These are phyloP conservation scores for Rhynchosporium graminicola DNA, from an alignment of 2,329 filamentous ascomycete genomes.

Conservation along the genomic window DNA sequence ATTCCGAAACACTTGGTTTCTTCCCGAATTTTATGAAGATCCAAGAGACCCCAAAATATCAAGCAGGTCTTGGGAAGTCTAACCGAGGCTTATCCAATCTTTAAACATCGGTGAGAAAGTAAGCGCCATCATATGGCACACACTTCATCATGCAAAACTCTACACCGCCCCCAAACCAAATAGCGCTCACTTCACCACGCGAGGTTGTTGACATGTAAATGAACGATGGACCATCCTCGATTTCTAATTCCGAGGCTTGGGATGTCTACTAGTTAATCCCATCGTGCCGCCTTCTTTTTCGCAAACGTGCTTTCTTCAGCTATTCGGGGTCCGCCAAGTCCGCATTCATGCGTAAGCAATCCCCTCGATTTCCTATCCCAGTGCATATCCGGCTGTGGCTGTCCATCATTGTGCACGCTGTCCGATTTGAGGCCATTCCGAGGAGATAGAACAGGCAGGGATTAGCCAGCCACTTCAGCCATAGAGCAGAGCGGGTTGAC, in stretches of 20 bases:
- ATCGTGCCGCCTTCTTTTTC: neutral
- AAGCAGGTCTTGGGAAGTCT: slow-evolving; percentile 4
- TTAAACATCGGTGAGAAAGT: neutral
- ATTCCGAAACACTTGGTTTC: no score
- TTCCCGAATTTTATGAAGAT: no score
- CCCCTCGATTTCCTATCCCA: neutral
- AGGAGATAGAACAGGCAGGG: slow-evolving; percentile 1
- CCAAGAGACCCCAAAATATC: neutral
- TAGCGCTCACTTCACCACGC: neutral
- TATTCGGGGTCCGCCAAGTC: no score
- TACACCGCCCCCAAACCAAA: neutral
- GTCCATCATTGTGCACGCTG: neutral
- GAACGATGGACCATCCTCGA: neutral
- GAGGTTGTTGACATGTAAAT: neutral
- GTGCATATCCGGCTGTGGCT: neutral
- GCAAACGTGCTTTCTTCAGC: neutral
- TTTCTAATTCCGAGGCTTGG: neutral
- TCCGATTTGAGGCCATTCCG: neutral
- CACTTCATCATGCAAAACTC: neutral
- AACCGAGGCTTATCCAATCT: neutral
- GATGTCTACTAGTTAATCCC: neutral
- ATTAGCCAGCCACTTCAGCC: slow-evolving; percentile 1
- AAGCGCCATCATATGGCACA: neutral
- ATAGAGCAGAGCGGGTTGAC: neutral
- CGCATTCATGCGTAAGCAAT: neutral